Conservation (phyloP, 2,329 filamentous ascomycete genomes). For the Aspergillus texensis region DNA sequence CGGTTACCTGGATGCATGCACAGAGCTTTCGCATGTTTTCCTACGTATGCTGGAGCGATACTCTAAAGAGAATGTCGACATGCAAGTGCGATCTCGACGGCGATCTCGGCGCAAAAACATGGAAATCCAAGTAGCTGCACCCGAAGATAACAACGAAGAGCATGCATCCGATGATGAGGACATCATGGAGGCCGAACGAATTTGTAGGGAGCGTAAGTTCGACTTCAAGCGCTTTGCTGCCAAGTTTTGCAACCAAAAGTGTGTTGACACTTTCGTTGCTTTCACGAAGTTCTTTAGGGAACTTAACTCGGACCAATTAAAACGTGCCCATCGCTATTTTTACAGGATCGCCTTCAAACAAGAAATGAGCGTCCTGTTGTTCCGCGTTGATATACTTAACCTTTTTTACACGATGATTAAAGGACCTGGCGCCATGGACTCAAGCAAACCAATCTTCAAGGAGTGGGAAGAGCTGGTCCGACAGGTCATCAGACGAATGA, state of each 20-base stretch:
- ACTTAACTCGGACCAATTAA: constrained; percentile 76
- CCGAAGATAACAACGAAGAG: constrained; percentile 56
- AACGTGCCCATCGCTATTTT: constrained; percentile 90
- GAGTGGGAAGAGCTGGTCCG: constrained; percentile 91
- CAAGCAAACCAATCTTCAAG: constrained; percentile 66
- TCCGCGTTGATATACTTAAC: constrained; percentile 85
- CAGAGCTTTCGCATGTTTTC: constrained; percentile 89
- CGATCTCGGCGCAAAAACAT: constrained; percentile 72
- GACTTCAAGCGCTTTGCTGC: constrained; percentile 83
- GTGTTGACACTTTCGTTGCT: constrained; percentile 83
- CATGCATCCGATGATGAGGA: constrained; percentile 72
- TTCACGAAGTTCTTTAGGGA: constrained; percentile 82
- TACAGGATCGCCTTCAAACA: constrained; percentile 95
- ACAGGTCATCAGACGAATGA: constrained; percentile 78
- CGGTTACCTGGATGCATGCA: constrained; percentile 88
- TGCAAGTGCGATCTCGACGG: constrained; percentile 85
- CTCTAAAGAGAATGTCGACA: constrained; percentile 89
- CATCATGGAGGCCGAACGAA: constrained; percentile 67
- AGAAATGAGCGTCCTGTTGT: constrained; percentile 84
- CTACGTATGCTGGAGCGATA: constrained; percentile 89
- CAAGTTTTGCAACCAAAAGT: constrained; percentile 80
- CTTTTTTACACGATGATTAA: constrained; percentile 91
- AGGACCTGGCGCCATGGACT: constrained; percentile 75
- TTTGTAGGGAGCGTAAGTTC: constrained; percentile 84
- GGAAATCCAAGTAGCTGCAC: constrained; percentile 39